phyloP scores from a whole-genome alignment of 2,329 filamentous ascomycete genomes.

The Trichothecium sympodiale region DNA sequence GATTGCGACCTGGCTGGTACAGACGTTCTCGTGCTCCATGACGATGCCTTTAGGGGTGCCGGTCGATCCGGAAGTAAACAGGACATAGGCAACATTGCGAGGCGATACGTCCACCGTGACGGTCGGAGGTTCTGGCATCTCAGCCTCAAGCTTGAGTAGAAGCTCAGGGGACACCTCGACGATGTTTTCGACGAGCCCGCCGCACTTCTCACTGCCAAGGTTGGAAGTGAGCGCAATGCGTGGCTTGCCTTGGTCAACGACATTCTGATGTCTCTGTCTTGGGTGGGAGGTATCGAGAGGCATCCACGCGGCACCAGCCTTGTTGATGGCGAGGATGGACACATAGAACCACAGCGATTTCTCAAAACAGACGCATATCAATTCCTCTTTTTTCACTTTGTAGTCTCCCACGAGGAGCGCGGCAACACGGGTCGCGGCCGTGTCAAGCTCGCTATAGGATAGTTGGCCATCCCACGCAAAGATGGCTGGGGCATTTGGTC shows the following conservation, averaged over 20 bases:
- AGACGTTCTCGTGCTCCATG: slow-evolving; percentile 7
- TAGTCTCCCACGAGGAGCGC: background rate
- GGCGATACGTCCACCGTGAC: background rate
- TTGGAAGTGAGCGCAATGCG: background rate
- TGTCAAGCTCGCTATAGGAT: too few relatives aligned
- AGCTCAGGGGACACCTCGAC: background rate
- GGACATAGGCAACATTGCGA: slow-evolving; percentile 6
- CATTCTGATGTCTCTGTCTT: slow-evolving; percentile 6
- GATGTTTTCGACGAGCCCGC: background rate
- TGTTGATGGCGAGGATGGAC: slow-evolving; percentile 14
- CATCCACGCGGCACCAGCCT: slow-evolving; percentile 13
- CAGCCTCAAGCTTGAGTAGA: too few relatives aligned
- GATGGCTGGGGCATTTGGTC: too few relatives aligned
- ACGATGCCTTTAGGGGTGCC: slow-evolving; percentile 11
- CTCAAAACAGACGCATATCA: slow-evolving; percentile 16
- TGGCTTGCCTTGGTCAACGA: background rate
- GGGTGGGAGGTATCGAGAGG: slow-evolving; percentile 13
- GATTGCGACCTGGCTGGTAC: background rate
- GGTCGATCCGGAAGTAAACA: slow-evolving; percentile 11
- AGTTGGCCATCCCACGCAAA: too few relatives aligned
- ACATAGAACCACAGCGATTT: slow-evolving; percentile 17
- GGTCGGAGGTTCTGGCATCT: too few relatives aligned
- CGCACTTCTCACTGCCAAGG: background rate
- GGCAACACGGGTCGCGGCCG: too few relatives aligned
- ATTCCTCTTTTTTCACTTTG: slow-evolving; percentile 15